These are phyloP conservation scores for Usnea hakonensis DNA, from an alignment of 495 filamentous ascomycete species.

Conservation along the genomic window DNA sequence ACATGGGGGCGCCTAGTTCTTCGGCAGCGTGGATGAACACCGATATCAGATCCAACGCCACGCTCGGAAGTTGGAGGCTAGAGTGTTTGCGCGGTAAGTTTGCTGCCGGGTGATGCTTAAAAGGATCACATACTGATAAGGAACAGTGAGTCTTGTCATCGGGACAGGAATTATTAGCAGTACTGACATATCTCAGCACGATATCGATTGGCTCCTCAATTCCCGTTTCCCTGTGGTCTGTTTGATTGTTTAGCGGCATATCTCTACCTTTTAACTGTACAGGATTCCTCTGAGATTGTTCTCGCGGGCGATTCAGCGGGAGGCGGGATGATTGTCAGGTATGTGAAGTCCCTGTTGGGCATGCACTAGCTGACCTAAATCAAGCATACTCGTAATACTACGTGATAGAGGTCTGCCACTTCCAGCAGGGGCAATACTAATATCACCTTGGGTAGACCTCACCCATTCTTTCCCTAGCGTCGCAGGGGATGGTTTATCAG, in stretches of 20 bases:
- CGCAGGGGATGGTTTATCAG: slow-evolving; percentile 57
- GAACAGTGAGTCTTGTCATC: slow-evolving; percentile 31
- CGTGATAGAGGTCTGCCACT: slow-evolving; percentile 74
- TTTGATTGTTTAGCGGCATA: slow-evolving; percentile 86
- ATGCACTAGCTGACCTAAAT: slow-evolving; percentile 20
- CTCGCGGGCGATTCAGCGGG: slow-evolving; percentile 87
- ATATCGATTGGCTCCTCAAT: slow-evolving; percentile 88
- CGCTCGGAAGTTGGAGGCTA: slow-evolving; percentile 83
- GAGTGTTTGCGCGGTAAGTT: slow-evolving; percentile 65
- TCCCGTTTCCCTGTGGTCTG: slow-evolving; percentile 86
- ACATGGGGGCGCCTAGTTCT: slow-evolving; percentile 78
- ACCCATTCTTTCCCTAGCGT: slow-evolving; percentile 93
- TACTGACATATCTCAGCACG: slow-evolving; percentile 38
- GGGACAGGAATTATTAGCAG: not conserved
- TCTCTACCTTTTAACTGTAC: slow-evolving; percentile 63
- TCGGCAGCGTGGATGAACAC: slow-evolving; percentile 90
- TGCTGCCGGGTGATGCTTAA: not conserved
- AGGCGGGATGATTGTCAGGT: slow-evolving; percentile 72
- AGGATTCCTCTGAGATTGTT: slow-evolving; percentile 71
- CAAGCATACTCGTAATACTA: slow-evolving; percentile 64
- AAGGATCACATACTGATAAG: slow-evolving; percentile 23
- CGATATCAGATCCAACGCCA: slow-evolving; percentile 93
- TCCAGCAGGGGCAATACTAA: slow-evolving; percentile 81
- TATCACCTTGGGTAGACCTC: slow-evolving; percentile 90
- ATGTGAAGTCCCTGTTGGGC: not conserved